phyloP scores from a whole-genome alignment of 2,329 filamentous ascomycete species.

The Incumbomyces delicatus region DNA sequence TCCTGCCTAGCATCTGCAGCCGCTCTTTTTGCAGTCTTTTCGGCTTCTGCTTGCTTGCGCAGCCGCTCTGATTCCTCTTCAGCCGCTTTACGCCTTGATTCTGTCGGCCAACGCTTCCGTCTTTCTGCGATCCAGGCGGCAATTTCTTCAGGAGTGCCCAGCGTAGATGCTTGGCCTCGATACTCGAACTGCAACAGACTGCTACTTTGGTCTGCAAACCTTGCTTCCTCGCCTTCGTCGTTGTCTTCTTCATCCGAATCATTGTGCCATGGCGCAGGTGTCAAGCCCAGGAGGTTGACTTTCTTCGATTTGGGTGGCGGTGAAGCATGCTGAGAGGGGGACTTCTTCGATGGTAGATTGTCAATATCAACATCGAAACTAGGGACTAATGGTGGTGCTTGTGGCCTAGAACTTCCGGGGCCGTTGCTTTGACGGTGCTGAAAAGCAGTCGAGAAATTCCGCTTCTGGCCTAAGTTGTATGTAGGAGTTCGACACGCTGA shows the following conservation, averaged over 20 bases:
- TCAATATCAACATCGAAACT: constrained; percentile 19
- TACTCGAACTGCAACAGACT: constrained; percentile 43
- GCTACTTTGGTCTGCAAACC: constrained; percentile 10
- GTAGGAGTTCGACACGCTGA: neutral
- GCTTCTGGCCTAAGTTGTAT: constrained; percentile 14
- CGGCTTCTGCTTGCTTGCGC: constrained; percentile 55
- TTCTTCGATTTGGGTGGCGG: constrained; percentile 31
- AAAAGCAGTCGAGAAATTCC: constrained; percentile 20
- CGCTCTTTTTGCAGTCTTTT: constrained; percentile 41
- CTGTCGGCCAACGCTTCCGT: constrained; percentile 69
- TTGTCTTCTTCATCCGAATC: constrained; percentile 38
- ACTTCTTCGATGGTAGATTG: constrained; percentile 14
- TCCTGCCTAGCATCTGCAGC: constrained; percentile 35
- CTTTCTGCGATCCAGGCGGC: constrained; percentile 73
- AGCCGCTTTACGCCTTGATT: constrained; percentile 47
- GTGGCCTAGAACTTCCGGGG: constrained; percentile 11
- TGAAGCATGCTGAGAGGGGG: constrained; percentile 14
- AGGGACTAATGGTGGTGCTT: constrained; percentile 18
- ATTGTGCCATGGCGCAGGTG: constrained; percentile 35
- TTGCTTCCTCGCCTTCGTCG: constrained; percentile 35
- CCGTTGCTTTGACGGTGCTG: neutral
- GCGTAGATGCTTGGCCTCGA: constrained; percentile 43
- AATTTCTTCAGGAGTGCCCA: constrained; percentile 56
- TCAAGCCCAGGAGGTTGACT: constrained; percentile 39
- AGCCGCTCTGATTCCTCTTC: constrained; percentile 41